phyloP scores from a whole-genome alignment of 140 eudicot genomes.

The Oenanthe javanica region DNA sequence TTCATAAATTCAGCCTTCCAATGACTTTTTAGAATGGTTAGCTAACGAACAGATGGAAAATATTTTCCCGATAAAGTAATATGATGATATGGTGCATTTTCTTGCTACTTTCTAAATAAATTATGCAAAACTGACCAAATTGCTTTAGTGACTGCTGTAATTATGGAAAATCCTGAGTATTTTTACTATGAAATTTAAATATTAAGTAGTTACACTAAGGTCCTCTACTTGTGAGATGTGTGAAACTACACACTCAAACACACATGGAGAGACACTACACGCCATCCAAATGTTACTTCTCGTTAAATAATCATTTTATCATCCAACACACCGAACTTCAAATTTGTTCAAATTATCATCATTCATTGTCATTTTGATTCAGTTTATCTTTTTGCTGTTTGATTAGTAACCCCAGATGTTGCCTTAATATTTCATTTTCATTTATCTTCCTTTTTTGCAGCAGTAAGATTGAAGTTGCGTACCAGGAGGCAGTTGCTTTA shows the following conservation, averaged over 20 bases:
- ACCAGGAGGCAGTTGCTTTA: slow-evolving; percentile 93
- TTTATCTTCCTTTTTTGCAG: slow-evolving; percentile 18
- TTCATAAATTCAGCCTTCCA: background rate
- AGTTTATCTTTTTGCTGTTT: background rate
- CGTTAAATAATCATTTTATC: background rate
- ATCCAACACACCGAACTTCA: background rate
- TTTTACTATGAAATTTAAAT: background rate
- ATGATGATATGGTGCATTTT: background rate
- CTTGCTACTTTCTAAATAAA: background rate
- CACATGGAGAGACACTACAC: background rate
- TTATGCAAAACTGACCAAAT: background rate
- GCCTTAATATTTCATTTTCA: background rate
- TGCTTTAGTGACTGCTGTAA: background rate
- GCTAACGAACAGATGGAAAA: background rate
- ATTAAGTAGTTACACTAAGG: background rate
- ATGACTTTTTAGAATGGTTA: background rate
- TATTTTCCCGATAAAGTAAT: background rate
- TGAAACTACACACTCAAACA: background rate
- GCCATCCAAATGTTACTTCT: background rate
- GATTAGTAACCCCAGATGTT: background rate
- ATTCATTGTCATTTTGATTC: background rate
- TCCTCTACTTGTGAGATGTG: background rate
- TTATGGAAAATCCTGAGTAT: background rate
- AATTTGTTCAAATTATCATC: background rate
- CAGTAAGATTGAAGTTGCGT: slow-evolving; percentile 94